These are phyloP conservation scores for Dictyostelium citrinum DNA, from an alignment of 78 protist genomes.

Conservation along the genomic window DNA sequence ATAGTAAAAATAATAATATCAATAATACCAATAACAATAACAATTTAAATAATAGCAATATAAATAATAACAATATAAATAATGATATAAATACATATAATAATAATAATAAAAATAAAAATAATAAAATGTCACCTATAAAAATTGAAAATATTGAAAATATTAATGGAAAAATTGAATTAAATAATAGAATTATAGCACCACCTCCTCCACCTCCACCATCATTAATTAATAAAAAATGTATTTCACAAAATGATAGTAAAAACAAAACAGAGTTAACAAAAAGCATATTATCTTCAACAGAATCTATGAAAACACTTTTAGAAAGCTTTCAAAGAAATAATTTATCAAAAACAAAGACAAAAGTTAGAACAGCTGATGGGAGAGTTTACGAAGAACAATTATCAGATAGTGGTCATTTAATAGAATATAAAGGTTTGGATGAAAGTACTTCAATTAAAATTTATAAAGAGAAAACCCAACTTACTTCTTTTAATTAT, in stretches of 20 bases:
- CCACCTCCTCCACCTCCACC: conserved; percentile 38
- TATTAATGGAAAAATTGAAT: background rate
- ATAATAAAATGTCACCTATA: background rate
- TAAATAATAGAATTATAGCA: background rate
- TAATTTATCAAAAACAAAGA: conserved; percentile 20
- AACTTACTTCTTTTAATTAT: conserved; percentile 2
- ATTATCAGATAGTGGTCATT: background rate
- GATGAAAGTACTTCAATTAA: conserved; percentile 13
- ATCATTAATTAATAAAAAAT: background rate
- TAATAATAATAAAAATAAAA: background rate
- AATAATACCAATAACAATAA: background rate
- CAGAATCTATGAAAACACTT: background rate
- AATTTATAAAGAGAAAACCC: background rate
- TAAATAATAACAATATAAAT: background rate
- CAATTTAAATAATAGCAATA: background rate
- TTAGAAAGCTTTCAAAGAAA: background rate
- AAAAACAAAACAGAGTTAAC: background rate
- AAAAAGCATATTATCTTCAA: background rate
- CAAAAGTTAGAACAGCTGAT: conserved; percentile 65
- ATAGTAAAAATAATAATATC: background rate
- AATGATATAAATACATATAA: background rate
- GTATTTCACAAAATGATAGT: background rate
- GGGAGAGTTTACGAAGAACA: conserved; percentile 62
- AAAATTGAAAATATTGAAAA: background rate
- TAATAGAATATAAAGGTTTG: conserved; percentile 23